Base-by-base conservation (phyloP, 768 basidiomycete genomes). In the Mycena latifolia region DNA sequence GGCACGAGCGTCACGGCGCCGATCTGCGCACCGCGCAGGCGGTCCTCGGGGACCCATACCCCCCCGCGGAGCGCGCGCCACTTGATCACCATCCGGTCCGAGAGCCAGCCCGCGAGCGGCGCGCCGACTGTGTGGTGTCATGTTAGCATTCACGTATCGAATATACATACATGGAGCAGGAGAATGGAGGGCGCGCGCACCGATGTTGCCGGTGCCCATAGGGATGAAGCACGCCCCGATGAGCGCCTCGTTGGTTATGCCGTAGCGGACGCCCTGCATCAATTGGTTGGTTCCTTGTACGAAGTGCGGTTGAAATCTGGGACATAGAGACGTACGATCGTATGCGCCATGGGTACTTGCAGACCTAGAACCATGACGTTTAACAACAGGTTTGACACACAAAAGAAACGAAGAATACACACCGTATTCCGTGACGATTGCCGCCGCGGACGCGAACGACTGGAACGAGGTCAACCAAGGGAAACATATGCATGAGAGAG, bases 191-290 rank as follows among this genome's bases (percentile, higher is more conserved):
- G 45, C 17, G 56, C 14, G 79, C 87, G 28, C 51, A 89, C 89
- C 75, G 63, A 87, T 82, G 68, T 87, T 87, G 12, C 89, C 90
- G 12, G 89, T 41, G 4, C 89, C 89, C n/a, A 77, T 75, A 0
- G 88, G 89, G 1, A 89, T 72, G 77, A 89, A 89, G 67, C 86
- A 88, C 0, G 85, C 82, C 5, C 90, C 88, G 50, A 90, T 82
- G 15, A 87, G 60, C 0, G 85, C 86, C 69, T 87, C 83, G 69
- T 88, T 90, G 3, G 77, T 76, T 53, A 92, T 86, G 33, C 79
- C 73, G 71, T 90, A 91, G 29, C 80, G 79, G 22, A 74, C 77
- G 6, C 88, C 92, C 91, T 92, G 64, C n/a, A n/a, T 6, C 45
- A 58, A 45, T 20, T 14, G 37, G 35, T 6, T 24, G 46, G 9